Percentiles rank a stretch among this genome's conserved stretches.
These are phyloP conservation scores for Suhomyces vadensis DNA, from an alignment of 805 yeast species.

Conservation along the genomic window DNA sequence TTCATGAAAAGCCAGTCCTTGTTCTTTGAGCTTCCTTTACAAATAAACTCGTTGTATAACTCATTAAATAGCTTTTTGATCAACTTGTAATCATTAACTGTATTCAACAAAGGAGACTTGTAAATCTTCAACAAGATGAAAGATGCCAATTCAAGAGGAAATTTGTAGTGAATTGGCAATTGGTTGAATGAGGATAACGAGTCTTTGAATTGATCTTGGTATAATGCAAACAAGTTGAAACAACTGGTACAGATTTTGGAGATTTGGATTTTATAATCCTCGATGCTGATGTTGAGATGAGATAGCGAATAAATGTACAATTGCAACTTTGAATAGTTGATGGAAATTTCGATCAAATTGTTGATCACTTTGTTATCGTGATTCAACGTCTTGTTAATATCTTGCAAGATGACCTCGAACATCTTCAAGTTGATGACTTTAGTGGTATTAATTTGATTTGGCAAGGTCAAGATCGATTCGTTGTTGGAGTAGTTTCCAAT, in stretches of 20 bases:
- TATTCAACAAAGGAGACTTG: constrained; percentile 32
- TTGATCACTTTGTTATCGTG: constrained; percentile 19
- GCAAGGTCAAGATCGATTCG: constrained; percentile 14
- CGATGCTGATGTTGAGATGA: constrained; percentile 18
- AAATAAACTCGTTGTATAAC: constrained; percentile 19
- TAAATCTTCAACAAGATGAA: constrained; percentile 34
- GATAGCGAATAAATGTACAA: constrained; percentile 38
- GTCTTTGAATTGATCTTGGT: constrained; percentile 22
- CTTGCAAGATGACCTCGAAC: constrained; percentile 43
- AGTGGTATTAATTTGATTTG: constrained; percentile 23
- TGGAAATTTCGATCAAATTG: constrained; percentile 31
- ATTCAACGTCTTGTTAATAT: constrained; percentile 19
- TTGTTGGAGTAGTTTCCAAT: constrained; percentile 19
- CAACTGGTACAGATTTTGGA: constrained; percentile 27
- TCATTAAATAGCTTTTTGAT: constrained; percentile 26
- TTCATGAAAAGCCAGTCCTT: constrained; percentile 26
- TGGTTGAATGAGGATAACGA: constrained; percentile 21
- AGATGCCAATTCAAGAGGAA: constrained; percentile 35
- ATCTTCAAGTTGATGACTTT: constrained; percentile 41
- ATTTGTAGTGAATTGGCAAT: constrained; percentile 43
- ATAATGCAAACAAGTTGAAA: constrained; percentile 26
- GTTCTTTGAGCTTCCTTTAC: constrained; percentile 12
- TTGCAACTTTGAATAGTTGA: constrained; percentile 40
- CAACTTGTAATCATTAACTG: constrained; percentile 24
- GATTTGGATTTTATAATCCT: constrained; percentile 31